Percentiles rank a stretch among this genome's conserved stretches.
These are phyloP conservation scores for Pseudocercospora musae DNA, from an alignment of 2,329 filamentous ascomycete genomes.

Conservation along the genomic window DNA sequence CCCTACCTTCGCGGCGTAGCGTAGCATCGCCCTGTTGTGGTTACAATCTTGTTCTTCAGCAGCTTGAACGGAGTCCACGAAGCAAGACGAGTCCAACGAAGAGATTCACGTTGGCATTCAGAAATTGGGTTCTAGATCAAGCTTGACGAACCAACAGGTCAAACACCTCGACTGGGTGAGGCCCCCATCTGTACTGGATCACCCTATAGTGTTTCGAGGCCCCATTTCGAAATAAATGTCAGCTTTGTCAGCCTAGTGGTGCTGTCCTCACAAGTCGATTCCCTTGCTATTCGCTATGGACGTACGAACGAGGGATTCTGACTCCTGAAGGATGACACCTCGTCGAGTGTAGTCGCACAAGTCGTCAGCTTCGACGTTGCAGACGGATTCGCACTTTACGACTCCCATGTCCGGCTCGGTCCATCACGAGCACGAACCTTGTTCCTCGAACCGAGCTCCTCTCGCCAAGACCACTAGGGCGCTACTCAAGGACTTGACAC, in stretches of 20 bases:
- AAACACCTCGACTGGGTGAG: not conserved
- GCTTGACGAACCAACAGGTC: not conserved
- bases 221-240: not conserved
- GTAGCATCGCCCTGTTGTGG: too few relatives aligned
- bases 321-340: not conserved
- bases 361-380: not conserved
- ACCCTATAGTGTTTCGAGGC: not conserved
- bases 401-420: not conserved
- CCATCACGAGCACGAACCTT: not conserved
- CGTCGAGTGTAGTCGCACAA: not conserved
- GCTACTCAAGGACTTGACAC: not conserved
- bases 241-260: not conserved
- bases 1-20: too few relatives aligned
- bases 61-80: not conserved
- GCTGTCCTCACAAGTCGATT: not conserved
- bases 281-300: not conserved
- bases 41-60: too few relatives aligned
- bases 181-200: not conserved
- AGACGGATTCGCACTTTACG: not conserved
- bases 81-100: not conserved
- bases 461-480: not conserved
- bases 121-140: not conserved
- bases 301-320: not conserved
- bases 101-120: not conserved
- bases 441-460: not conserved